These are phyloP conservation scores for Solanum lignicaule DNA, from an alignment of 257 asterid genomes.

Conservation along the genomic window DNA sequence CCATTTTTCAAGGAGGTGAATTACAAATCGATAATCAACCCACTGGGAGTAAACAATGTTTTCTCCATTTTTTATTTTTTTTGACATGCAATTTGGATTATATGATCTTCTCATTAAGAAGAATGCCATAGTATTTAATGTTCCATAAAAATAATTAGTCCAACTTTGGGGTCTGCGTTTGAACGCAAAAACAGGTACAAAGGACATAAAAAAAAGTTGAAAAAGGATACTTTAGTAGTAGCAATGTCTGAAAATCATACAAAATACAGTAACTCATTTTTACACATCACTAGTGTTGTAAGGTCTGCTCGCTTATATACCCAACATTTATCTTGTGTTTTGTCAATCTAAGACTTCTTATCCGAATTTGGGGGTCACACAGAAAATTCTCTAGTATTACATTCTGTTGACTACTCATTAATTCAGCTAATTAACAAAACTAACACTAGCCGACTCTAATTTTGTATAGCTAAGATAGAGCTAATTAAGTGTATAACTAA, in stretches of 20 bases:
- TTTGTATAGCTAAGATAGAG: neutral
- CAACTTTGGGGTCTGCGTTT: neutral
- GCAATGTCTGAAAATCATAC: neutral
- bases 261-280: neutral
- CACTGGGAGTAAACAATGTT: neutral
- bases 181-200: neutral
- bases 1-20: neutral
- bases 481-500: neutral
- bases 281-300: no score
- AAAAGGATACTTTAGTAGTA: neutral
- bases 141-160: neutral
- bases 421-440: no score
- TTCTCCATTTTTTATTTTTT: neutral
- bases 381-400: no score
- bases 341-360: neutral
- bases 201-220: neutral
- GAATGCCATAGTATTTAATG: neutral
- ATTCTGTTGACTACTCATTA: no score
- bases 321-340: neutral
- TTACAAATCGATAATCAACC: neutral
- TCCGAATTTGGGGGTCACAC: no score
- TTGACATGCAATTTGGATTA: neutral
- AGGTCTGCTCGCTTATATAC: no score
- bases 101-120: neutral
- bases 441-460: neutral